phyloP scores from a whole-genome alignment of 495 filamentous ascomycete genomes.

The Niebla homalea region DNA sequence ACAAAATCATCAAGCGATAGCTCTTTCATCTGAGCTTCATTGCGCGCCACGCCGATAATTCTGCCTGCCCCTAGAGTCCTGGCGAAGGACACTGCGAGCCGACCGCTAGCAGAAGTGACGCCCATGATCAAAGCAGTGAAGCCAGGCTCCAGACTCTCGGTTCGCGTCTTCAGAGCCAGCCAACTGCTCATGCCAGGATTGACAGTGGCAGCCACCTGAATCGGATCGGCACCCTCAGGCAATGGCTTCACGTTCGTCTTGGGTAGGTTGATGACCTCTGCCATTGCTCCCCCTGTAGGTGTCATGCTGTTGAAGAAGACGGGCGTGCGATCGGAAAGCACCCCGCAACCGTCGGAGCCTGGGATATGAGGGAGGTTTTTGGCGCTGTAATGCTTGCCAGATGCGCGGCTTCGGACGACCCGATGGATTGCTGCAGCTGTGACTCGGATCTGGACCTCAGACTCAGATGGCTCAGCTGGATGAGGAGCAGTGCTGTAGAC shows the following conservation, averaged over 20 bases:
- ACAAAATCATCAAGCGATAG: background rate
- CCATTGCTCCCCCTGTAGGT: constrained; percentile 6
- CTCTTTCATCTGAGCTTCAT: background rate
- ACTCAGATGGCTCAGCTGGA: background rate
- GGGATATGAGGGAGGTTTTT: background rate
- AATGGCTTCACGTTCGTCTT: constrained; percentile 19
- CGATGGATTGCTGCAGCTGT: background rate
- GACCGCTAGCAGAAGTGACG: background rate
- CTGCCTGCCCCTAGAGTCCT: background rate
- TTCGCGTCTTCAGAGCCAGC: constrained; percentile 3
- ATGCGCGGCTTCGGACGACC: constrained; percentile 1
- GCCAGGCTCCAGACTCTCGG: background rate
- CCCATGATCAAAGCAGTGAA: background rate
- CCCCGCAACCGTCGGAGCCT: background rate
- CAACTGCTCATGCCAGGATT: constrained; percentile 35
- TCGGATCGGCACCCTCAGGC: constrained; percentile 24
- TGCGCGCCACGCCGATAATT: background rate
- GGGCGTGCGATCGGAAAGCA: background rate
- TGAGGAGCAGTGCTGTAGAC: background rate
- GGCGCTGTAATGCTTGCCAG: background rate
- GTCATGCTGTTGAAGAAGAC: background rate
- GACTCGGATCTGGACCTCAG: constrained; percentile 1
- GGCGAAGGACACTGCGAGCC: background rate
- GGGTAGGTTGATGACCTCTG: constrained; percentile 27
- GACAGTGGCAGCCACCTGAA: constrained; percentile 28